Base-by-base conservation (phyloP, 2,329 filamentous ascomycete species). In the Epichloe scottii region DNA sequence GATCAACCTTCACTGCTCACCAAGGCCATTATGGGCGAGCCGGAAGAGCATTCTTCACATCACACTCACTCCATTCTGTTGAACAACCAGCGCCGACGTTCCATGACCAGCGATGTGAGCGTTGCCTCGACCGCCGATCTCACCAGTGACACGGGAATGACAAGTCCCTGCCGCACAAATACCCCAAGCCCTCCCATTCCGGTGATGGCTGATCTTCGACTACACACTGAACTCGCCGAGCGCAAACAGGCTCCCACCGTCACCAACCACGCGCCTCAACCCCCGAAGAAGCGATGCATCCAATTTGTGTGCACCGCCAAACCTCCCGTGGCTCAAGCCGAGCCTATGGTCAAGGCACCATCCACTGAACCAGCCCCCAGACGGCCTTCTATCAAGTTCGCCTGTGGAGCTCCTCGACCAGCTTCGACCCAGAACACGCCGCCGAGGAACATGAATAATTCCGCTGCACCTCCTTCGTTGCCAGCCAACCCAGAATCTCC, bases 81-180 rank as follows among this genome's bases (percentile, higher is more conserved):
- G n/a, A 61, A 60, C 49, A 64, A 62, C 21, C 64, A 68, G 35
- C 70, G 77, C 53, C 71, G 76, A 58, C 74, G 81, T 53, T 91
- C 86, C 54, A 82, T 85, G 59, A 85, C 83, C 64, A 94, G 88
- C 72, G 91, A 84, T 62, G 72, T 82, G 58, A 95, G 89, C 69
- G 70, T 85, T 53, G 77, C 87, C 44, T 95, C 90, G 2, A 94
- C 89, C 3, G 87, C 87, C 38, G 91, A 96, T 57, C 75, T 97
- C 52, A 96, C 89, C n/a, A 96, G 90, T 67, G 93, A 96, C 62
- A 93, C 87, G 52, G 90, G 88, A 53, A 71, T 94, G 53, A 95
- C 90, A 17, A 96, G 89, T 61, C 89, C 91, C 41, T 85, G 88
- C n/a, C 77, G 89, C 51, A 87, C 88, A 37, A 89, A 81, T 65